Evolutionary conservation across 2,329 filamentous ascomycete species (phyloP).

Genomic region (Diaporthe amygdali): DNA sequence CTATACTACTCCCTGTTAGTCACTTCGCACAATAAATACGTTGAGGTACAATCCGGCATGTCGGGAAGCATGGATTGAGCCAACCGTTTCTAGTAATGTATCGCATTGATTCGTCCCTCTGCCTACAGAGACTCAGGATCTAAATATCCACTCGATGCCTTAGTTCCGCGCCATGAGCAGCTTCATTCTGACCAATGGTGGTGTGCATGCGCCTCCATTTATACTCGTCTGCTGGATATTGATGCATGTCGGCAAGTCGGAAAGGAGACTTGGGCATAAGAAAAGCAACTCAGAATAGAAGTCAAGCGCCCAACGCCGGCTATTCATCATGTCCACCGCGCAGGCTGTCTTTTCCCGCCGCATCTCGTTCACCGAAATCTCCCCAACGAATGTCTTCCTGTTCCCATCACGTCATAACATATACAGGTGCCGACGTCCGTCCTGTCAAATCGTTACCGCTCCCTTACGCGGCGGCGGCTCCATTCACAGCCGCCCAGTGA

Average conservation of each 20-base stretch:
- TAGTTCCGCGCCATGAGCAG: not conserved
- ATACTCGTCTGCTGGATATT: constrained; percentile 10
- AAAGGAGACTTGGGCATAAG: not conserved
- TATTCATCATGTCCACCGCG: not conserved
- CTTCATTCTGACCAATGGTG: not conserved
- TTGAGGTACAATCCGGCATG: not conserved
- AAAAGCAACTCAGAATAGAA: not conserved
- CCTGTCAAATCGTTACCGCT: not conserved
- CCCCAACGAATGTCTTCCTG: not conserved
- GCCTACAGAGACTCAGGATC: not conserved
- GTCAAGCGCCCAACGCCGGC: constrained; percentile 14
- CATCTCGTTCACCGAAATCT: not conserved
- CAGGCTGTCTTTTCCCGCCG: not conserved
- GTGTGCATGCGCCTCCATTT: not conserved
- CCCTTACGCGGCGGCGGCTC: not conserved
- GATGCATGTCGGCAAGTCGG: not conserved
- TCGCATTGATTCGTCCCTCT: not conserved
- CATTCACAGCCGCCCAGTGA: constrained; percentile 45
- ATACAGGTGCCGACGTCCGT: not conserved
- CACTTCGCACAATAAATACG: not conserved
- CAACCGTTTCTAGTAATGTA: not conserved
- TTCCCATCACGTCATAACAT: not conserved
- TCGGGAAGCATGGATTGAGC: not conserved
- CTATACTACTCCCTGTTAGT: not conserved
- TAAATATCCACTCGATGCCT: not conserved